Conservation (phyloP, 1,139 yeast species). For the Kodamaea arcana region DNA sequence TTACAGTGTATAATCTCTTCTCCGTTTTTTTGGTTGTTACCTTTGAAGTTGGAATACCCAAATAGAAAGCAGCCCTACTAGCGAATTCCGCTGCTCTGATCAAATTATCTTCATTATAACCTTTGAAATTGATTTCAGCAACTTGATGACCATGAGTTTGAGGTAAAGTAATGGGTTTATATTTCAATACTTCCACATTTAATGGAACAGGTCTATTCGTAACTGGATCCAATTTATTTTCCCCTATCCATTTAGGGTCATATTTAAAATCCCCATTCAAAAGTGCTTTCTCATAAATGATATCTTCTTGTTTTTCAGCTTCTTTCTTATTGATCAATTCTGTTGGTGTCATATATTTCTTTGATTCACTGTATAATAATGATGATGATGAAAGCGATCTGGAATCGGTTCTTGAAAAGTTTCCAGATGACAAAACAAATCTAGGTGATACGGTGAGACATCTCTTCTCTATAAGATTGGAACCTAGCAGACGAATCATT, state of each 20-base stretch:
- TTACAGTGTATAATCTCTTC: conserved; percentile 80
- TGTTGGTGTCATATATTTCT: conserved; percentile 27
- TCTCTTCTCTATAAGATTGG: too few species aligned
- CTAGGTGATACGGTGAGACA: neutral
- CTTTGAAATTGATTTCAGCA: conserved; percentile 67
- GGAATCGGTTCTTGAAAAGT: neutral
- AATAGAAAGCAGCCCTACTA: conserved; percentile 81
- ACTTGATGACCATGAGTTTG: conserved; percentile 67
- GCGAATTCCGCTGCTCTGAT: conserved; percentile 83
- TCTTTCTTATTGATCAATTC: conserved; percentile 26
- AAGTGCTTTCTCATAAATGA: conserved; percentile 26
- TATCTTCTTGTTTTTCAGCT: conserved; percentile 26
- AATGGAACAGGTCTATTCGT: conserved; percentile 64
- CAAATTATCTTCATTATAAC: conserved; percentile 67
- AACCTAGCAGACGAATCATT: too few species aligned
- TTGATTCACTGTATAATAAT: too few species aligned
- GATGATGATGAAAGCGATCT: neutral
- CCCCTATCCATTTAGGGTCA: conserved; percentile 38
- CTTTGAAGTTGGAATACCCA: conserved; percentile 70
- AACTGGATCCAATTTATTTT: conserved; percentile 25
- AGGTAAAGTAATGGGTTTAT: conserved; percentile 72
- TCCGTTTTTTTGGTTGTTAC: conserved; percentile 65
- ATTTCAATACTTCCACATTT: conserved; percentile 77
- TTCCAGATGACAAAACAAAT: neutral
- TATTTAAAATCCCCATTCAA: conserved; percentile 31